Evolutionary conservation across 2,329 filamentous ascomycete species (phyloP).

Genomic region (Xylariomycetidae sp.): DNA sequence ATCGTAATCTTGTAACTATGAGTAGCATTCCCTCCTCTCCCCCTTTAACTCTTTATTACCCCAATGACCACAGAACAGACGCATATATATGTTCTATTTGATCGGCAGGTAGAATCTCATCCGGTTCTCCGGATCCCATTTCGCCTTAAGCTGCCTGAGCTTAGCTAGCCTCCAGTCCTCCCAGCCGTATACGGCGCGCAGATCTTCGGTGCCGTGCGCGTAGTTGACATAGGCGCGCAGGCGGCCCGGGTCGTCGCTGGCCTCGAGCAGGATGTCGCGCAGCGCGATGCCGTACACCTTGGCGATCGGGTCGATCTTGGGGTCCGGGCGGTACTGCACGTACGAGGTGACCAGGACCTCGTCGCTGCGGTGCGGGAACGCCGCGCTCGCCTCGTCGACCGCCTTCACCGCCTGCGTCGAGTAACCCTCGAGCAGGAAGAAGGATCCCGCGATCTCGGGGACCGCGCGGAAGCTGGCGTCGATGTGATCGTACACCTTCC

Average conservation of each 20-base stretch:
- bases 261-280: constrained; percentile 9
- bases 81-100: background rate
- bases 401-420: constrained; percentile 16
- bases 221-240: constrained; percentile 17
- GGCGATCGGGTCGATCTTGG: constrained; percentile 8
- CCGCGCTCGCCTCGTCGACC: constrained; percentile 8
- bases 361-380: constrained; percentile 16
- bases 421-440: constrained; percentile 19
- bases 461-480: constrained; percentile 8
- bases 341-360: constrained; percentile 15
- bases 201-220: constrained; percentile 12
- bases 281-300: constrained; percentile 11
- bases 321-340: constrained; percentile 11
- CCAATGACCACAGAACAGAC: no score
- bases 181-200: constrained; percentile 14
- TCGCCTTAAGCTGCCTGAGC: constrained; percentile 9
- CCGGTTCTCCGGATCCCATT: constrained; percentile 13
- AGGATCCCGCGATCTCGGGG: constrained; percentile 12
- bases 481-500: constrained; percentile 15
- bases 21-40: no score
- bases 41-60: no score
- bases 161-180: constrained; percentile 14
- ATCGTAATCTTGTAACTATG: no score
- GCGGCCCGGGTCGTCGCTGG: constrained; percentile 12
- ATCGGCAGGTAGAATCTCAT: constrained; percentile 12